Conservation (phyloP, 2,329 filamentous ascomycete species). For the Penicillium sclerotigenum region DNA sequence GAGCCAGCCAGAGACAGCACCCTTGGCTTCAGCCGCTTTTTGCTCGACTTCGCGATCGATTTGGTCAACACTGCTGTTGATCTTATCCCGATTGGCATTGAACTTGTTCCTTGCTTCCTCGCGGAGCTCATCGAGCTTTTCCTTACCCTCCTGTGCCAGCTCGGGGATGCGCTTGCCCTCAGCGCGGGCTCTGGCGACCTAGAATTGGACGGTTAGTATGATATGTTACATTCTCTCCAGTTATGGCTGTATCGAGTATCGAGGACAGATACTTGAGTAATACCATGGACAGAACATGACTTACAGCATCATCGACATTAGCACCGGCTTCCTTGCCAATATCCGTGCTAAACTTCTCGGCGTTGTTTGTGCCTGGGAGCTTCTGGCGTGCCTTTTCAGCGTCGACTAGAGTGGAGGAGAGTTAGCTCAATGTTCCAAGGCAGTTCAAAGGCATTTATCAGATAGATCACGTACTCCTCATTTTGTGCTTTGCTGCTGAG, state of each 20-base stretch:
- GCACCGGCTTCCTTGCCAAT: constrained; percentile 60
- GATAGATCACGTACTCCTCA: constrained; percentile 65
- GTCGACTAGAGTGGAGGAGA: constrained; percentile 59
- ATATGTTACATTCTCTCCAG: constrained; percentile 2
- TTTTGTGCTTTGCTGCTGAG: constrained; percentile 78
- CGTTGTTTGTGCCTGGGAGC: constrained; percentile 61
- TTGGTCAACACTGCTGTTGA: constrained; percentile 63
- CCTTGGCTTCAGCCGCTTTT: constrained; percentile 76
- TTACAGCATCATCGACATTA: constrained; percentile 67
- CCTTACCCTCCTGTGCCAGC: constrained; percentile 58
- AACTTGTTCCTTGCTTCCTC: constrained; percentile 59
- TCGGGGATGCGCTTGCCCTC: constrained; percentile 60
- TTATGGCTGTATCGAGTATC: background rate
- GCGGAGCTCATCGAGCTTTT: constrained; percentile 58
- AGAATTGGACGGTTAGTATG: background rate
- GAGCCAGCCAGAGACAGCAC: constrained; percentile 81
- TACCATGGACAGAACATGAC: constrained; percentile 30
- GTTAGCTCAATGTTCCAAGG: background rate
- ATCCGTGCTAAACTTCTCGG: constrained; percentile 63
- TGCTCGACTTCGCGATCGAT: constrained; percentile 80
- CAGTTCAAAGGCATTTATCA: background rate
- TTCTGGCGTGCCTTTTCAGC: constrained; percentile 65
- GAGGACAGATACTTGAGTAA: background rate
- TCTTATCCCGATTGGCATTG: constrained; percentile 40
- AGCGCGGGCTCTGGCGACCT: constrained; percentile 61